Conservation (phyloP, 1,139 yeast genomes). For the Lodderomyces parapsilosis region DNA sequence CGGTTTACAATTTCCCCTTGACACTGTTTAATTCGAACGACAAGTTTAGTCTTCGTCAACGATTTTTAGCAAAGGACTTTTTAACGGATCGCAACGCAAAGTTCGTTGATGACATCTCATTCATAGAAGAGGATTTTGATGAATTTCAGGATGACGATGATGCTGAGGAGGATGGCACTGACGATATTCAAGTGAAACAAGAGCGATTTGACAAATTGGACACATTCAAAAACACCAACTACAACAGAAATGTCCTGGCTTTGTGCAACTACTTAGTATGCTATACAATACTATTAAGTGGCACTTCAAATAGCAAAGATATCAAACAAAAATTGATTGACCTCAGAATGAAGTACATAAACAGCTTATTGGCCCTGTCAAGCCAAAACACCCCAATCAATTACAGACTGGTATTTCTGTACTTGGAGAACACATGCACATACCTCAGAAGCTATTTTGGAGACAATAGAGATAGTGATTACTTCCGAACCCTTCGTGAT, state of each 20-base stretch:
- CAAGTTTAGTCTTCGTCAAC: slow-evolving; percentile 17
- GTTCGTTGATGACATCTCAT: slow-evolving; percentile 2
- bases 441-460: slow-evolving; percentile 27
- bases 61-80: slow-evolving; percentile 15
- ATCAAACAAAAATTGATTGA: slow-evolving; percentile 25
- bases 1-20: slow-evolving; percentile 20
- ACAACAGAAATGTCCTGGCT: slow-evolving; percentile 21
- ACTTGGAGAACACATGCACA: slow-evolving; percentile 35
- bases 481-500: slow-evolving; percentile 19
- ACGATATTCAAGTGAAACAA: slow-evolving; percentile 17
- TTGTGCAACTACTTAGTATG: slow-evolving; percentile 35
- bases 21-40: slow-evolving; percentile 15
- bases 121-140: slow-evolving; percentile 15
- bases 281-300: slow-evolving; percentile 28
- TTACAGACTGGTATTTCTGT: slow-evolving; percentile 29
- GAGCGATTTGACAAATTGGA: slow-evolving; percentile 13
- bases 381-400: slow-evolving; percentile 17
- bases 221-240: background rate
- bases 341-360: slow-evolving; percentile 24
- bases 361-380: slow-evolving; percentile 15
- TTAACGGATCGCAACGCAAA: slow-evolving; percentile 4
- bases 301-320: slow-evolving; percentile 9
- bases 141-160: slow-evolving; percentile 14
- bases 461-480: slow-evolving; percentile 18
- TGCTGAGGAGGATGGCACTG: slow-evolving; percentile 18